Base-by-base conservation (phyloP, 2,329 filamentous ascomycete species). In the Hypoxylon sp. region DNA sequence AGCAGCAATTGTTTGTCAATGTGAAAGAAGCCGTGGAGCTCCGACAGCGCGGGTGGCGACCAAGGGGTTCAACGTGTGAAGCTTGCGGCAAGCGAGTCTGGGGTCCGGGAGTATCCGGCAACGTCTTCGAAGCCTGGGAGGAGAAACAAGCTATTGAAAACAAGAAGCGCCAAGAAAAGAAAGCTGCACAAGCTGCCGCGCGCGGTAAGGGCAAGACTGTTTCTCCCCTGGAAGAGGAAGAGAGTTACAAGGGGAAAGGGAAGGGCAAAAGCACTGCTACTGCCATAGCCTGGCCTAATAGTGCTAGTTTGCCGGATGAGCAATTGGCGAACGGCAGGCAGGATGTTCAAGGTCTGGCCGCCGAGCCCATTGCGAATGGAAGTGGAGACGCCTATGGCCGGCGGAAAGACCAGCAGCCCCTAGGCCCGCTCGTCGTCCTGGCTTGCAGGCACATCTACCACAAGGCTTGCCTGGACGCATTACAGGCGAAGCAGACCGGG, bases 1-100 rank as follows among this genome's bases (percentile, higher is more conserved):
- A 97, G 67, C 90, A 93, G 70, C 96, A 96, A 73, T 84, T 97
- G 4, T 99, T 98, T 73, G 87, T 91, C 40, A 91, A 92, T 68
- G 93, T 99, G 33, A 84, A 89, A 44, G 87, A 92, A 70, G 90
- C 93, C 4, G 88, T 91, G 6, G 84, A 86, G 56, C 85, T 96
- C 4, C 85, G 96, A 2, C 91, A 94, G 77, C 88, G 89, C 24
- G 96, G 96, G 0, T 99, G 96, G 96, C 85, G 95, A 50, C 93
- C 96, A 0, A 85, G 91, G 30, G 91, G 93, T 0, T 94, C 95
- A 56, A 90, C 90, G 0, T 99, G 96, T 75, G 95, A 97, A 78
- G 89, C 89, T 0, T 99, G 96, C 72, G 89, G 90, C 49, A 87
- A 87, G 49, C 85, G 94, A 5, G 86, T 93, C 1, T 99, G 96